Conservation (phyloP, 1,284 basidiomycete species). For the Apiotrichum mycotoxinovorans region DNA sequence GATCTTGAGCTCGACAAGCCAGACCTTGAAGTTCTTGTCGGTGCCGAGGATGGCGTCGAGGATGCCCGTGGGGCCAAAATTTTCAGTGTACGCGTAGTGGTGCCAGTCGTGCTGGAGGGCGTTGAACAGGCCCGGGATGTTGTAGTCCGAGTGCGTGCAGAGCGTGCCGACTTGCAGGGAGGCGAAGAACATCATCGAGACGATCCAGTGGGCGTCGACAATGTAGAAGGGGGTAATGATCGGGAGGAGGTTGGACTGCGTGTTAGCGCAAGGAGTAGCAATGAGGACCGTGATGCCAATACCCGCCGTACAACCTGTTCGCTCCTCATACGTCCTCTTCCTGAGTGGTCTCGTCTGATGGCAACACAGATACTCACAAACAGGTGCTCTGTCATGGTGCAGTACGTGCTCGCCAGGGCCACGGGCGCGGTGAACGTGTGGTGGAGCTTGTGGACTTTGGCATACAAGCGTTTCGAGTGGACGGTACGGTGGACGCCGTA, state of each 20-base stretch:
- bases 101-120: conserved; percentile 25
- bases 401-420: conserved; percentile 19
- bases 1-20: conserved; percentile 18
- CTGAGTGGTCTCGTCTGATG: too few relatives aligned
- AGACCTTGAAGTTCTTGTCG: conserved; percentile 12
- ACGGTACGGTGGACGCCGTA: conserved; percentile 16
- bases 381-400: conserved; percentile 19
- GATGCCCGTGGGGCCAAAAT: conserved; percentile 19
- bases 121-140: conserved; percentile 19
- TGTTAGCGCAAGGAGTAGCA: not conserved
- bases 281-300: not conserved
- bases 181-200: conserved; percentile 19
- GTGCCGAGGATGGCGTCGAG: conserved; percentile 16
- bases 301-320: too few relatives aligned
- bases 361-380: conserved; percentile 5
- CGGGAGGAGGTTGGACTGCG: conserved; percentile 19
- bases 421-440: conserved; percentile 22
- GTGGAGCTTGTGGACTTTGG: conserved; percentile 18
- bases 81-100: conserved; percentile 22
- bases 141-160: conserved; percentile 23
- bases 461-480: conserved; percentile 14
- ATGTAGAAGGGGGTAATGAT: conserved; percentile 11
- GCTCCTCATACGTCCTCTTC: too few relatives aligned
- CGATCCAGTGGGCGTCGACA: conserved; percentile 18
- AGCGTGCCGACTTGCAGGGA: conserved; percentile 17